Evolutionary conservation across 306 rosid genomes (phyloP), one percentile per base, ranked within the genome.

Genomic region (Cicer chorassanicum): DNA sequence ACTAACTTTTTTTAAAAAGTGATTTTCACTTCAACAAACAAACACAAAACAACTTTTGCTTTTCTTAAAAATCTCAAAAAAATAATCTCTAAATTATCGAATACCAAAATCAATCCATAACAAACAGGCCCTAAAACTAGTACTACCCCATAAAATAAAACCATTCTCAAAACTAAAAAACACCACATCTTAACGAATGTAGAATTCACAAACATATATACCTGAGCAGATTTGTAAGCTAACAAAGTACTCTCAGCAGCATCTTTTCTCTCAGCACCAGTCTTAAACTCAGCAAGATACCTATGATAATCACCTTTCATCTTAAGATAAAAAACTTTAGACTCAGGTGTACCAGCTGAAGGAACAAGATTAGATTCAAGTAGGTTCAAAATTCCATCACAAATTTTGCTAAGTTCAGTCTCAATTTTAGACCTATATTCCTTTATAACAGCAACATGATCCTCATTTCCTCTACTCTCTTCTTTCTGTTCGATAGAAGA

Each of bases 401-500:
- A 93, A 81, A 93, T 93, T 89, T 91, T 93, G 92, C 98, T 88
- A 81, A 93, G 86, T 78, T 93, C 97, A 5, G 86, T 13, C 72
- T 93, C 98, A 5, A 93, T 93, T 88, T 93, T 89, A 34, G 89
- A 84, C 67, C 93, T 83, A 78, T 93, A 93, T 21, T 93, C 98
- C 87, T 93, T 93, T 53, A 93, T 93, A 48, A 83, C 45, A 15
- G 85, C 36, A 11, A 89, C 97, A 72, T 88, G 96, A 51, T 93
- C 97, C 76, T 91, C 98, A 55, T 93, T 91, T 8, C 97, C 98
- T 78, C 97, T 86, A 59, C 89, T 93, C 82, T 93, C 97, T 86
- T 93, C 97, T 86, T 93, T 93, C 88, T 91, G 98, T 87, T 93
- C 98, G 80, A 93, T 93, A 84, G 98, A 93, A 50, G 97, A 93